Evolutionary conservation across 768 basidiomycete species (phyloP).

Genomic region (Daedalea quercina): DNA sequence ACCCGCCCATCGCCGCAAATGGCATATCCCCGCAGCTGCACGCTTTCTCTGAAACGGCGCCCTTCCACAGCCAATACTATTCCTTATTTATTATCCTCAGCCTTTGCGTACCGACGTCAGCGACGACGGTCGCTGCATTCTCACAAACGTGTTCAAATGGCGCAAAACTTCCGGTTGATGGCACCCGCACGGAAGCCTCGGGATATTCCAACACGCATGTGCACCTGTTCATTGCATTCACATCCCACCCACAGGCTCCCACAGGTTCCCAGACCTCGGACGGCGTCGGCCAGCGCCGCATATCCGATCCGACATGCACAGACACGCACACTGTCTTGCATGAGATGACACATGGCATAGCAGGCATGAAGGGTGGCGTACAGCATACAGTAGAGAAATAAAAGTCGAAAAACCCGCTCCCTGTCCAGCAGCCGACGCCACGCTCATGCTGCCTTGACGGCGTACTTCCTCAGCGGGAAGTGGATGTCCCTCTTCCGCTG

Average conservation of each 20-base stretch:
- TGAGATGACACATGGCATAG: conserved; percentile 17
- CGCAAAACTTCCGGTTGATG: not conserved
- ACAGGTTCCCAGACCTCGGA: too few species aligned
- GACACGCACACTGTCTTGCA: conserved; percentile 3
- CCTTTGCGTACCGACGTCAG: not conserved
- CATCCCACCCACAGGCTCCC: too few species aligned
- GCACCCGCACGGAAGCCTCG: not conserved
- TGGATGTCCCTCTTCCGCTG: conserved; percentile 92
- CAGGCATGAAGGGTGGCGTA: conserved; percentile 30
- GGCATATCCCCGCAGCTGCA: not conserved
- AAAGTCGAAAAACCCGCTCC: conserved; percentile 20
- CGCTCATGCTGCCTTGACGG: conserved; percentile 76
- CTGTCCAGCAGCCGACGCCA: conserved; percentile 8
- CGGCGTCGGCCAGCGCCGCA: not conserved
- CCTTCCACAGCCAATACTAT: not conserved
- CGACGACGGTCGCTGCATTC: not conserved
- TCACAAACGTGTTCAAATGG: not conserved
- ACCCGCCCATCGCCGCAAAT: not conserved
- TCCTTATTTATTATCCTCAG: not conserved
- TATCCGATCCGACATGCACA: not conserved
- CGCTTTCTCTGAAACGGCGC: not conserved
- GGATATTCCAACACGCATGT: not conserved
- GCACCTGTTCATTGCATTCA: not conserved
- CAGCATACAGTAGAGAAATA: conserved; percentile 32
- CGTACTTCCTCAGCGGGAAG: conserved; percentile 92